Percentiles rank a stretch among this genome's conserved stretches.
Evolutionary conservation across 257 asterid genomes (phyloP).

Genomic region (Solanum stenotomum): DNA sequence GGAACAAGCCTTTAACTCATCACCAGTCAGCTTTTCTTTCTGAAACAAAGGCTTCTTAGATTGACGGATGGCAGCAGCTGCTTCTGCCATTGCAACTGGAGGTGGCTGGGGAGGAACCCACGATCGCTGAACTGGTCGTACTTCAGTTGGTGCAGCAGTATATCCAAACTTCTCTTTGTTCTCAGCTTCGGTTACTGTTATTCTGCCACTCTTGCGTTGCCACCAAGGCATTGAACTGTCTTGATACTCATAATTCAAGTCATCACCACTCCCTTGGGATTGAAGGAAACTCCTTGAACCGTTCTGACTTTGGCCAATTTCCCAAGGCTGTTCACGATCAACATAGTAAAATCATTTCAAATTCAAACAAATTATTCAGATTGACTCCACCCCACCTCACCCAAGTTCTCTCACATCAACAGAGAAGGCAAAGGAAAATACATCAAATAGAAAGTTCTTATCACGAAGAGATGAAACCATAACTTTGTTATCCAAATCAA

Average conservation of each 20-base stretch:
- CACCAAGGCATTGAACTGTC: constrained; percentile 45
- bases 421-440: background rate
- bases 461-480: background rate
- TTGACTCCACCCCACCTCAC: background rate
- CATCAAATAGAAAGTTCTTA: background rate
- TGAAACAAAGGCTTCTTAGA: constrained; percentile 49
- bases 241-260: constrained; percentile 14
- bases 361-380: background rate
- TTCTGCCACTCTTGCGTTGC: constrained; percentile 48
- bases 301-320: constrained; percentile 41
- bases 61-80: constrained; percentile 89
- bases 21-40: constrained; percentile 42
- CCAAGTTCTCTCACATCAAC: background rate
- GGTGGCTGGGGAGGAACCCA: constrained; percentile 99
- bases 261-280: constrained; percentile 29
- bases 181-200: constrained; percentile 52
- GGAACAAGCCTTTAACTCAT: constrained; percentile 37
- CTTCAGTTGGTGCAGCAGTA: constrained; percentile 9
- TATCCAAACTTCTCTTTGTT: constrained; percentile 32
- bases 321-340: constrained; percentile 76
- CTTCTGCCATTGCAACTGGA: constrained; percentile 80
- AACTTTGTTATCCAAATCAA: background rate
- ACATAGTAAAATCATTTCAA: background rate
- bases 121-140: constrained; percentile 44
- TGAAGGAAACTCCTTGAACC: constrained; percentile 25